These are phyloP conservation scores for Microcyclospora tardicrescens DNA, from an alignment of 2,329 filamentous ascomycete genomes.

Conservation along the genomic window DNA sequence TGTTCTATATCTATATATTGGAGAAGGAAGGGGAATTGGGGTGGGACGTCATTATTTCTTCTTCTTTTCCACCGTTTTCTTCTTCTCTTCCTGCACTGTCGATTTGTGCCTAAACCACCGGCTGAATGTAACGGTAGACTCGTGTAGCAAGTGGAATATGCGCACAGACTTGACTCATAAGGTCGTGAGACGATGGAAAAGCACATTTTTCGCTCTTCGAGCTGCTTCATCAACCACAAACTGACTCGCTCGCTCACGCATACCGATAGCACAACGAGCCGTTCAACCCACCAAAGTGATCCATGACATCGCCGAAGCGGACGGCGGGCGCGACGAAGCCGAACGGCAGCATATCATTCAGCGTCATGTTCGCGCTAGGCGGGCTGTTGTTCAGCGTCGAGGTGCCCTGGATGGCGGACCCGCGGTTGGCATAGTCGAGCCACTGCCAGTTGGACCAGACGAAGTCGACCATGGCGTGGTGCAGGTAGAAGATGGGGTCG, in stretches of 20 bases:
- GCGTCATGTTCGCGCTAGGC: constrained; percentile 31
- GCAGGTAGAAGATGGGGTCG: constrained; percentile 38
- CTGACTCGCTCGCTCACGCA: constrained; percentile 7
- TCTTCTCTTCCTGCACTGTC: no score
- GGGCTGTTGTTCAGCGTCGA: constrained; percentile 33
- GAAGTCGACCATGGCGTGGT: constrained; percentile 37
- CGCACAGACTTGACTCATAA: no score
- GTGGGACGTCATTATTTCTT: no score
- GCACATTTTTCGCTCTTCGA: background rate
- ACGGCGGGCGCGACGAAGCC: constrained; percentile 17
- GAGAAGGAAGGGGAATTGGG: no score
- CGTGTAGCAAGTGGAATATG: no score
- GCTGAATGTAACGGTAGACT: no score
- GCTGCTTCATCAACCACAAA: constrained; percentile 3
- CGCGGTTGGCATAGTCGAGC: constrained; percentile 27
- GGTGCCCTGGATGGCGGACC: constrained; percentile 30
- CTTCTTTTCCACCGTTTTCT: no score
- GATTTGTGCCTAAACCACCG: no score
- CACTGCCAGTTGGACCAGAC: constrained; percentile 40
- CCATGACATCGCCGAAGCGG: constrained; percentile 18
- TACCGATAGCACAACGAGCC: constrained; percentile 23
- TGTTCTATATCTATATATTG: no score
- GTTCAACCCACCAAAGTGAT: constrained; percentile 11
- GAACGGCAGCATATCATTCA: constrained; percentile 30
- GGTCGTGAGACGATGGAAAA: no score